Evolutionary conservation across 1,139 yeast genomes (phyloP), one percentile per base, ranked within the genome.

Genomic region (Kazachstania sp.): DNA sequence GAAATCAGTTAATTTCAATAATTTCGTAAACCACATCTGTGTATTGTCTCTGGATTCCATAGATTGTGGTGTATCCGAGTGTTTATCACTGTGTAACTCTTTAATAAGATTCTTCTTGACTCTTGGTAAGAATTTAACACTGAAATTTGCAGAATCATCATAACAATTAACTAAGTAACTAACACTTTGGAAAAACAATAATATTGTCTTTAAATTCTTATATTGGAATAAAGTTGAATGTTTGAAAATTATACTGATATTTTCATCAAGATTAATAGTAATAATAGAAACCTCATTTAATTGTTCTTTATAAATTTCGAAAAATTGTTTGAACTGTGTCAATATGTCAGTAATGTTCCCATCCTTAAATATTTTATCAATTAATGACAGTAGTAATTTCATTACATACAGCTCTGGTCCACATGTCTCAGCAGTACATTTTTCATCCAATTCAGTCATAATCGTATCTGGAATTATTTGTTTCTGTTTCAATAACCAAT

Each of bases 81-180:
- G 6, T 2, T 28, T 30, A 5, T 12, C 16, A 39, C 31, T 31
- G 18, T 23, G n/a, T 1, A 55, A 40, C 15, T 57, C 48, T 32
- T 51, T 51, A 9, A 42, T 34, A 4, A 59, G 53, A 12, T 59
- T 54, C 12, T 49, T 43, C 7, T 44, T 38, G 15, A 61, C 60
- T 41, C 63, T 63, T 1, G 67, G 65, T 37, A 64, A 45, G 37
- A 61, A 63, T 43, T 52, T 58, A 6, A 51, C 51, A 1, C 66
- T 61, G 43, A 62, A 63, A 45, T 61, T 60, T 5, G 64, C 59
- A 35, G 53, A 54, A 19, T 54, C 52, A 43, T 61, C 66, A 42
- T 61, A 59, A 39, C 65, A 61, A 41, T 61, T 64, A 3, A 59
- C 56, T 28, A 64, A 44, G 44, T 58, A 64, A 47, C 66, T 61